Base-by-base conservation (phyloP, 495 filamentous ascomycete genomes). In the Bacidia rubella region DNA sequence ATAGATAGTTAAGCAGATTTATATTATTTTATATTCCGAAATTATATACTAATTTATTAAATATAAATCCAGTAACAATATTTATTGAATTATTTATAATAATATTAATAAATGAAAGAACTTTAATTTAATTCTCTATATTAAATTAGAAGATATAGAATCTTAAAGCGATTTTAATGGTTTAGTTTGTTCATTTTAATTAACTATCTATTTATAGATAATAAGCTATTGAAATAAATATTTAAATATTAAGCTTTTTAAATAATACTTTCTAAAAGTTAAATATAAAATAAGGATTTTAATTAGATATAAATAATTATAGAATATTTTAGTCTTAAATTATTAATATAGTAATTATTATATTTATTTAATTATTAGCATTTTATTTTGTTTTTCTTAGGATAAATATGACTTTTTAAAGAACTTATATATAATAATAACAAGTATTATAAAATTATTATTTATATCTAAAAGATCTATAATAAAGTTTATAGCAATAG, bases 401-500 rank as follows among this genome's bases (percentile, higher is more conserved):
- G 4, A 49, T n/a, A 17, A 52, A 41, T 12, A 52, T 43, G 2
- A 41, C n/a, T 20, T 21, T n/a, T 52, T 52, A 42, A 21, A 3
- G n/a, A 40, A 52, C 2, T 52, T 15, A 7, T 35, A 26, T 9
- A n/a, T 49, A 27, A 49, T 11, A 5, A 32, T 49, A 3, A 49
- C n/a, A 29, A 49, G 32, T 22, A 49, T 29, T 2, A 3, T 7
- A 27, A 27, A 29, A 27, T 25, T 25, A n/a, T n/a, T 2, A 27
- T 27, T 49, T 3, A 22, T 21, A 49, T 2, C 7, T 15, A n/a
- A n/a, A n/a, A 49, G 4, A 4, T 49, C 3, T n/a, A 27, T 35
- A 49, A 49, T 35, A 49, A 29, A 49, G 11, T 49, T 15, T 49
- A 49, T 27, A 19, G 47, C 27, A 15, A 49, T 27, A 22, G 25